Evolutionary conservation across 371 early-diverging fungal species (phyloP), one percentile per base, ranked within the genome.

Genomic region (Apophysomyces ossiformis): DNA sequence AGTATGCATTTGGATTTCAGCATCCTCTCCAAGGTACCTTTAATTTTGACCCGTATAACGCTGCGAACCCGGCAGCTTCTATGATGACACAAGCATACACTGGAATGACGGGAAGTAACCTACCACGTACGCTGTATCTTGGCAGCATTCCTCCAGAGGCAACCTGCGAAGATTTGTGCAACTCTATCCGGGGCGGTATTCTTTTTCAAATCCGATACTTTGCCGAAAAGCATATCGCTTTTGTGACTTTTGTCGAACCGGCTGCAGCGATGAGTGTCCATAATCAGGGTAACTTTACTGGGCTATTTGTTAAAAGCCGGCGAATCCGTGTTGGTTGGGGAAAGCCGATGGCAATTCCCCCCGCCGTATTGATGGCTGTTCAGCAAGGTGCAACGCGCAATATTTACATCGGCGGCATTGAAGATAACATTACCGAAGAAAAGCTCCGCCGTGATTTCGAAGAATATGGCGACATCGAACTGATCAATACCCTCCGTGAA

Each of bases 171-270:
- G 93, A 94, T 58, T 80, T 95, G 35, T 93, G 93, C 73, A 93
- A 94, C 79, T 88, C 83, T 1, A 85, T 95, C 62, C 92, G 96
- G 21, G 95, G 94, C 32, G 95, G 96, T 5, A 86, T 91, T 43
- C 73, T 95, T 18, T 86, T 89, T 63, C 87, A 88, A 43, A 87
- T 94, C 64, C 85, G 88, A 16, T 89, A 86, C 69, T 67, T 92
- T 63, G 84, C 86, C 11, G 89, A 90, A n/a, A 93, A 92, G 69
- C 89, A 89, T 69, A 88, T 87, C 67, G 93, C 93, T 0, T 94
- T 95, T 75, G 87, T 92, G 37, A 90, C 92, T 0, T 95, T 95
- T 83, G 81, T 92, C 8, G 92, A 92, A 62, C 88, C 92, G 1
- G 63, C 61, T 12, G 78, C 88, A 0, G 94, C 96, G 0, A 72